Evolutionary conservation across 768 basidiomycete genomes (phyloP), one percentile per base, ranked within the genome.

Genomic region (Hygrocybe coccinea): DNA sequence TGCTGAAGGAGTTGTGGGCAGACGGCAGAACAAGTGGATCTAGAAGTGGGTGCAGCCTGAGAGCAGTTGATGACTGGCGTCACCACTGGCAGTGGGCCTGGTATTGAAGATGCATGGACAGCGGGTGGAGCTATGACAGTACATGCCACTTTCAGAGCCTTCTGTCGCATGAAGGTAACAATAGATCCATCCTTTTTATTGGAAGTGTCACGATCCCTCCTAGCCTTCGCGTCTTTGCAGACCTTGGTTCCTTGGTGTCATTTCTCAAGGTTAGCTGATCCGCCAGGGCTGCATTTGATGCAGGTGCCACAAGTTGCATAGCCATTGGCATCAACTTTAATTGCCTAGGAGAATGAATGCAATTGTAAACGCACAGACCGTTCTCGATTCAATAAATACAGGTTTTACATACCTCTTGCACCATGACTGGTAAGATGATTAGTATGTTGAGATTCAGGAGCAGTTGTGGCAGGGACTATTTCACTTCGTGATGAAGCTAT

Each of bases 251-350:
- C 38, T 29, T 24, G 39, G 39, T 46, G 54, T 3, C 55, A 54
- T 43, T 59, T 59, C 33, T 52, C 50, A 24, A 65, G 53, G 43
- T 65, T 65, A 2, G 56, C 38, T 5, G 62, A 37, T 6, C 65
- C 62, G 17, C 59, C 52, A 1, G 52, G 51, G 15, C 65, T 62
- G 43, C 60, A 60, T n/a, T 62, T 53, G 12, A 67, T 34, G 11
- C 51, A 45, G 11, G 44, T 58, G 43, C 41, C 29, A 43, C 65
- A 67, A 19, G 54, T 44, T 10, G 59, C 59, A 43, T 60, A 60
- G 52, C 58, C 54, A n/a, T 55, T 29, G 29, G 29, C 29, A 29
- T 29, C 29, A 29, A 29, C 29, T 29, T 29, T 29, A 29, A 29
- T 29, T 29, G 29, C 29, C 29, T 29, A 29, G 29, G 29, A 29